Evolutionary conservation across 208 protist species (phyloP), one percentile per base, ranked within the genome.

Genomic region (Tetramitus jugosus): DNA sequence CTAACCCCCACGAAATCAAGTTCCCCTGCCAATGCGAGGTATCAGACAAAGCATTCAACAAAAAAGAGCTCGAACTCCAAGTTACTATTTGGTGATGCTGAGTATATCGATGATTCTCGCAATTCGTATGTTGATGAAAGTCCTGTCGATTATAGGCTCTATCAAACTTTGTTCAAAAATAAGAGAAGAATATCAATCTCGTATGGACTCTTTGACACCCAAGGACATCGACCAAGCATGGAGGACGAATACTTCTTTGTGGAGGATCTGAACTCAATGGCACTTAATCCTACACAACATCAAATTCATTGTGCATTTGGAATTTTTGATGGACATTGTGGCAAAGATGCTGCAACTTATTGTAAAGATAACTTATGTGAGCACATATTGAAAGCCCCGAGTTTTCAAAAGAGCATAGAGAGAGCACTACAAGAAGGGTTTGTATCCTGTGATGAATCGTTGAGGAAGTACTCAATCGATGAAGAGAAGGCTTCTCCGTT

Each of bases 401-500:
- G 4, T 35, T 62, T 62, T 33, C 29, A 8, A 26, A 33, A 4
- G 17, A 62, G 29, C 29, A 26, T 33, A 26, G 56, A 62, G 29
- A 62, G 10, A 29, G 56, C 56, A 33, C 29, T 62, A 29, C 4
- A 62, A 7, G 56, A 62, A 33, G 56, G 10, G 1, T 69, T 69
- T 69, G 37, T 35, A 3, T 29, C 31, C 6, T 69, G 31, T 39
- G 62, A 69, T 37, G 13, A 35, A 2, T 6, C 14, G 20, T 69
- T 69, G 7, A 69, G 37, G 33, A 8, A 39, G 2, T 43, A 45
- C 31, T 39, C 33, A 69, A 17, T 17, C 0, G 62, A 69, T n/a
- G 33, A 69, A 39, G 14, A 69, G 14, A 26, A 62, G 56, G 4
- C 20, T 23, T 62, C 4, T 23, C 4, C 56, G 94, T 96, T 83